These are phyloP conservation scores for Ganoderma lingzhi DNA, from an alignment of 1,284 basidiomycete species.

Conservation along the genomic window DNA sequence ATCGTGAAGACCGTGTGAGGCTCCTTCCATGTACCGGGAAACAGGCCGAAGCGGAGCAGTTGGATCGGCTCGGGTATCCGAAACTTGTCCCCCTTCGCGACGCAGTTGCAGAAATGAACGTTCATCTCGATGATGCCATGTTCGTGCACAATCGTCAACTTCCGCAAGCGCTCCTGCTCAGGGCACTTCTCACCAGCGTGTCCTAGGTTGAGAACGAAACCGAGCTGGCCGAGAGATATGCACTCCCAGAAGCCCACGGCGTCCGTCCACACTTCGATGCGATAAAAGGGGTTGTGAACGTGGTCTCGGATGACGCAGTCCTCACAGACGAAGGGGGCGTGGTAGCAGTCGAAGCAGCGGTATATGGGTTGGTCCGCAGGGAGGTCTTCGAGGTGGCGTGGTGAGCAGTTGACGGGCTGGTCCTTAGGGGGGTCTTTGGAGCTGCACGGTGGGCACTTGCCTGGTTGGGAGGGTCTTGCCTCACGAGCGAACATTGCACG, in stretches of 20 bases:
- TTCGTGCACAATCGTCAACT: constrained; percentile 13
- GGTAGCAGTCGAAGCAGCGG: constrained; percentile 23
- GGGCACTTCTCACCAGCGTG: constrained; percentile 12
- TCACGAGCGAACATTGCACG: neutral
- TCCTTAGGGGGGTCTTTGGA: no score
- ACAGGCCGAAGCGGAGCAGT: constrained; percentile 28
- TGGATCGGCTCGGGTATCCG: constrained; percentile 16
- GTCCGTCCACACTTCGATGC: constrained; percentile 16
- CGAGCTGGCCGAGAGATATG: neutral
- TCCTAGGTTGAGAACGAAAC: constrained; percentile 2
- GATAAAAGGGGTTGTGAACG: constrained; percentile 19
- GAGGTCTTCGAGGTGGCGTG: no score
- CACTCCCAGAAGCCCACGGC: constrained; percentile 13
- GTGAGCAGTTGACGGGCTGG: no score
- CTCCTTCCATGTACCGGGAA: constrained; percentile 29
- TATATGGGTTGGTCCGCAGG: neutral
- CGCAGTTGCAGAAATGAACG: constrained; percentile 11
- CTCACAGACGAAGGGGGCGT: constrained; percentile 1
- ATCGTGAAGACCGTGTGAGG: constrained; percentile 27
- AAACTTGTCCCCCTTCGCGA: neutral
- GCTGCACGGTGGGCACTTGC: no score
- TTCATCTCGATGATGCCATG: constrained; percentile 12
- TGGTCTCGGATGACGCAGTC: constrained; percentile 9
- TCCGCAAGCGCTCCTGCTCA: neutral
- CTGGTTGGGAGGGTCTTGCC: neutral